These are phyloP conservation scores for Harringtonia aguacate DNA, from an alignment of 2,329 filamentous ascomycete genomes.

Conservation along the genomic window DNA sequence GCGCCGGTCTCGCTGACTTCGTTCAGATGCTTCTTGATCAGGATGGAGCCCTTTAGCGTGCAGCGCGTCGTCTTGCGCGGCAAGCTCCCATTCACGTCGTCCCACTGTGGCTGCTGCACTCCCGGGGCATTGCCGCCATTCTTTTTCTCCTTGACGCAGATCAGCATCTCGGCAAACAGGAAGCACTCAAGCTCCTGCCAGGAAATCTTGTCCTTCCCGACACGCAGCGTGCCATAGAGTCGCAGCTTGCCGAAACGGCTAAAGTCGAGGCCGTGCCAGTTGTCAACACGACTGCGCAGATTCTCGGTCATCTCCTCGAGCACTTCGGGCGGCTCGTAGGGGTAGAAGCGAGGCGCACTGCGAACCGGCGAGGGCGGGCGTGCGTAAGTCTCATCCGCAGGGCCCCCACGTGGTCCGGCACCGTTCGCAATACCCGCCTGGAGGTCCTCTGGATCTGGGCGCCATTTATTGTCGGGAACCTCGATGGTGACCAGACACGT, in stretches of 20 bases:
- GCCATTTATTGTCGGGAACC: conserved; percentile 87
- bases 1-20: conserved; percentile 64
- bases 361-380: conserved; percentile 49
- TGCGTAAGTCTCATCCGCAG: conserved; percentile 40
- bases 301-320: conserved; percentile 80
- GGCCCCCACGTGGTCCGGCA: no score
- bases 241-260: conserved; percentile 85
- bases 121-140: conserved; percentile 22
- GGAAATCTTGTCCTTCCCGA: conserved; percentile 90
- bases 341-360: conserved; percentile 49
- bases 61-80: conserved; percentile 61
- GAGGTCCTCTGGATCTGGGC: conserved; percentile 71
- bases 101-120: conserved; percentile 41
- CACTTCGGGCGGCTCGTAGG: conserved; percentile 65
- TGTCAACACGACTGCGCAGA: conserved; percentile 79
- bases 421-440: conserved; percentile 39
- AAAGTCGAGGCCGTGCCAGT: conserved; percentile 96
- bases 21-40: conserved; percentile 96
- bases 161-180: conserved; percentile 96
- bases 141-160: conserved; percentile 98
- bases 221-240: conserved; percentile 78
- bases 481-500: conserved; percentile 93
- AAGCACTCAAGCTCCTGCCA: conserved; percentile 99
- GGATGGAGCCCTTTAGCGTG: conserved; percentile 90
- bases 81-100: conserved; percentile 34